These are phyloP conservation scores for Trichoderma guizhouense DNA, from an alignment of 2,329 filamentous ascomycete species.

Conservation along the genomic window DNA sequence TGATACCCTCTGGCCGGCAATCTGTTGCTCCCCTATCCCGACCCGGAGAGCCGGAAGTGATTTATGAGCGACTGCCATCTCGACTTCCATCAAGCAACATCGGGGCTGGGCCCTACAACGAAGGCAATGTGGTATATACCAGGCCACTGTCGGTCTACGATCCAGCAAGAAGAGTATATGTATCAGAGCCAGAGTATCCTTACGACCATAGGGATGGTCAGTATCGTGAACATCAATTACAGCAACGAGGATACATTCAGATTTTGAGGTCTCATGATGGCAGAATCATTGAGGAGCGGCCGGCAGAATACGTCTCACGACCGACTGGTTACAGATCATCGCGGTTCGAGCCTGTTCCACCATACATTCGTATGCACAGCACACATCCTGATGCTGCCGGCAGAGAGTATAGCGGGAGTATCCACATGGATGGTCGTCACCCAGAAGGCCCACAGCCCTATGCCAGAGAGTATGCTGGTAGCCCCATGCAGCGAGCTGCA, in stretches of 20 bases:
- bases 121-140: constrained; percentile 49
- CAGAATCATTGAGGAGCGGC: constrained; percentile 43
- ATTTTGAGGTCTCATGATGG: constrained; percentile 42
- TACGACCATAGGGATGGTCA: constrained; percentile 53
- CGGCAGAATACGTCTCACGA: constrained; percentile 53
- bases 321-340: constrained; percentile 57
- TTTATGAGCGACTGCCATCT: constrained; percentile 63
- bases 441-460: constrained; percentile 33
- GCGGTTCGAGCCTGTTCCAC: constrained; percentile 40
- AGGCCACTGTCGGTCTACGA: constrained; percentile 49
- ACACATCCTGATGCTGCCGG: constrained; percentile 36
- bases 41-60: constrained; percentile 49
- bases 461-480: constrained; percentile 29
- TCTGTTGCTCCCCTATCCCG: constrained; percentile 50
- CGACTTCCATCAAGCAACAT: constrained; percentile 52
- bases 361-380: constrained; percentile 46
- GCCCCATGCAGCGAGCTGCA: constrained; percentile 25
- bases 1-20: constrained; percentile 44
- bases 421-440: constrained; percentile 28
- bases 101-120: constrained; percentile 45
- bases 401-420: constrained; percentile 29
- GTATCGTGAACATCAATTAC: constrained; percentile 56
- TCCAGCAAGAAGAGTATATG: constrained; percentile 48
- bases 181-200: constrained; percentile 61
- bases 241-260: constrained; percentile 49